Evolutionary conservation across 768 basidiomycete genomes (phyloP), one percentile per base, ranked within the genome.

Genomic region (Fistulinella prunicolor): DNA sequence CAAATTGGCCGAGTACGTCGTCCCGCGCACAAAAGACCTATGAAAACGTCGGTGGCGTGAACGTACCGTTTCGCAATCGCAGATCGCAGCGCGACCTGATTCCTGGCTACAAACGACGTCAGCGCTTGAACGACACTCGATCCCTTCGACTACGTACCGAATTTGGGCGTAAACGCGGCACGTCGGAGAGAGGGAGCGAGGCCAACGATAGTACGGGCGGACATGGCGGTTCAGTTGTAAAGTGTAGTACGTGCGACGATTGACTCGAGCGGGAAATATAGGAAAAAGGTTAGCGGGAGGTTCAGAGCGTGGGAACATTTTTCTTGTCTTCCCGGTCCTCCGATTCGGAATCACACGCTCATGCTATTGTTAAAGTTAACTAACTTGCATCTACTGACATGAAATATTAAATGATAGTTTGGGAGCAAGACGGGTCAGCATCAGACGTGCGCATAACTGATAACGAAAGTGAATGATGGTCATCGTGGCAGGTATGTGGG

Each of bases 171-270:
- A 50, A 85, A 73, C 0, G 72, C 71, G 17, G 73, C 70, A 50
- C 72, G 76, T 61, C 80, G 78, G 46, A 87, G 65, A 17, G 79
- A 71, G 16, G 82, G 68, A 20, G 79, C 74, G 38, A 87, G 67
- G 47, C 85, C 83, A 42, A 86, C 64, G 42, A 86, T 64, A 35
- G 74, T 76, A 65, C 82, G 77, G 38, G 65, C 49, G 50, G 69
- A 69, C 65, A 70, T 71, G 69, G 71, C 62, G 38, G 50, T 66
- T 64, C 34, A 41, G 47, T 44, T 49, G 38, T 16, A 41, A 42
- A 9, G 6, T 26, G 30, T 30, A 36, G 9, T 20, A 28, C 29
- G 29, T 10, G 13, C 4, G 30, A n/a, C n/a, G n/a, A n/a, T n/a
- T n/a, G n/a, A n/a, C n/a, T n/a, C 20, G 10, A 9, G 10, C 38